Percentiles rank a stretch among this genome's conserved stretches.
phyloP scores from a whole-genome alignment of 177 flowering plant genomes.

The Vitis hybrid region DNA sequence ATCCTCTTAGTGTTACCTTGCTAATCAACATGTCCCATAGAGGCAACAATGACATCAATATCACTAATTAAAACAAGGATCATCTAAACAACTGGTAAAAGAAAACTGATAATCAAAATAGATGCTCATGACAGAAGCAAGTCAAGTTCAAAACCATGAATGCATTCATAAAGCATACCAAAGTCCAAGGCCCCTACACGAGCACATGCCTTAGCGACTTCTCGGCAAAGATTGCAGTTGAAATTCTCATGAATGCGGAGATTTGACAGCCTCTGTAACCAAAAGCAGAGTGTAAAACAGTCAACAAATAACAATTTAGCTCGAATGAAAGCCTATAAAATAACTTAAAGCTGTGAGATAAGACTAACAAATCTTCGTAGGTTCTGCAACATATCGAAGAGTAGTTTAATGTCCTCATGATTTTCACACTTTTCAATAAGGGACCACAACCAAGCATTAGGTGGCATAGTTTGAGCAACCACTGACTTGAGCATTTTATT shows the following conservation, averaged over 20 bases:
- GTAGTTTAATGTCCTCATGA: constrained; percentile 65
- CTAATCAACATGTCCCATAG: too few relatives aligned
- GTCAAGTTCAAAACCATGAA: too few relatives aligned
- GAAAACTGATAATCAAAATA: too few relatives aligned
- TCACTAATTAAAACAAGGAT: too few relatives aligned
- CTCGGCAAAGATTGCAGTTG: constrained; percentile 68
- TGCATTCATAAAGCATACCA: constrained; percentile 44
- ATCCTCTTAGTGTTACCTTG: too few relatives aligned
- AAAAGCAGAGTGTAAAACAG: constrained; percentile 13
- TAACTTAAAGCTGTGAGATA: background rate
- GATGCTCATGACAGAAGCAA: too few relatives aligned
- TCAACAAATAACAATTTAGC: background rate
- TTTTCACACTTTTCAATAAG: constrained; percentile 62
- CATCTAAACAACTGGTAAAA: too few relatives aligned
- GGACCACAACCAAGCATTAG: constrained; percentile 83
- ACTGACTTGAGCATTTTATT: constrained; percentile 65
- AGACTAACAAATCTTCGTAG: constrained; percentile 83
- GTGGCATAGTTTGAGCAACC: constrained; percentile 59
- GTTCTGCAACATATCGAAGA: constrained; percentile 60
- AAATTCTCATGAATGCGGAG: constrained; percentile 81
- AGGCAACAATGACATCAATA: too few relatives aligned
- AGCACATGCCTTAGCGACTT: constrained; percentile 74
- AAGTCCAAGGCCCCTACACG: constrained; percentile 79
- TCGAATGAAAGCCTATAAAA: constrained; percentile 1
- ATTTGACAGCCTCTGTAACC: constrained; percentile 80